A percentile compares a stretch with the other conserved stretches of the same genome.
These are phyloP conservation scores for Carex kokanica DNA, from an alignment of 176 grass and related monocot species.

Conservation along the genomic window DNA sequence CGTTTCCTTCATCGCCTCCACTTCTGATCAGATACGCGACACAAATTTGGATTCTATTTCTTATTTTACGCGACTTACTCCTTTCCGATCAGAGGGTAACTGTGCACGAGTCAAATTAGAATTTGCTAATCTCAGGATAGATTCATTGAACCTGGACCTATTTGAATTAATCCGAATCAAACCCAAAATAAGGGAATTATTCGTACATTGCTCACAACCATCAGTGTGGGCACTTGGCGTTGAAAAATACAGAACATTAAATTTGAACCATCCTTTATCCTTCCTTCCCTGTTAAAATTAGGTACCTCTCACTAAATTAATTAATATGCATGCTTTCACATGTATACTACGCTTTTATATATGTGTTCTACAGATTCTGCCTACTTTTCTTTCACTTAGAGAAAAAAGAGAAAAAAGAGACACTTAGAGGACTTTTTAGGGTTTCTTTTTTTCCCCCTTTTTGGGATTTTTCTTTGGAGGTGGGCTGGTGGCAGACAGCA, in stretches of 20 bases:
- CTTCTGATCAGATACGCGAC: no score
- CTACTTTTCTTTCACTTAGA: constrained; percentile 7
- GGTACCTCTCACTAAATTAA: neutral
- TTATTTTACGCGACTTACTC: no score
- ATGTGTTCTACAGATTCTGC: neutral
- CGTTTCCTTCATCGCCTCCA: no score
- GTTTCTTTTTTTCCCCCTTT: neutral
- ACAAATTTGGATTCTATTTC: no score
- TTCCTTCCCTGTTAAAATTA: neutral
- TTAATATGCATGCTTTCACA: neutral
- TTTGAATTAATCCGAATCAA: neutral
- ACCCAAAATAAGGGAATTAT: neutral
- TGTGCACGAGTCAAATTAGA: neutral
- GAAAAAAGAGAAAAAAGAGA: neutral
- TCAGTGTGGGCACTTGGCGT: neutral
- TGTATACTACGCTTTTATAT: neutral
- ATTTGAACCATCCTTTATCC: constrained; percentile 12
- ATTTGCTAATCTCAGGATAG: neutral
- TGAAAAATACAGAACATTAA: neutral
- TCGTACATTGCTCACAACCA: neutral
- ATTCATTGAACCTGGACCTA: constrained; percentile 12
- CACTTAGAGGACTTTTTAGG: neutral
- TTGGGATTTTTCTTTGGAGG: neutral
- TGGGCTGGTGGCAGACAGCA: constrained; percentile 1
- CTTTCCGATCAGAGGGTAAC: neutral